These are phyloP conservation scores for Penicillium flavigenum DNA, from an alignment of 495 filamentous ascomycete genomes.

Conservation along the genomic window DNA sequence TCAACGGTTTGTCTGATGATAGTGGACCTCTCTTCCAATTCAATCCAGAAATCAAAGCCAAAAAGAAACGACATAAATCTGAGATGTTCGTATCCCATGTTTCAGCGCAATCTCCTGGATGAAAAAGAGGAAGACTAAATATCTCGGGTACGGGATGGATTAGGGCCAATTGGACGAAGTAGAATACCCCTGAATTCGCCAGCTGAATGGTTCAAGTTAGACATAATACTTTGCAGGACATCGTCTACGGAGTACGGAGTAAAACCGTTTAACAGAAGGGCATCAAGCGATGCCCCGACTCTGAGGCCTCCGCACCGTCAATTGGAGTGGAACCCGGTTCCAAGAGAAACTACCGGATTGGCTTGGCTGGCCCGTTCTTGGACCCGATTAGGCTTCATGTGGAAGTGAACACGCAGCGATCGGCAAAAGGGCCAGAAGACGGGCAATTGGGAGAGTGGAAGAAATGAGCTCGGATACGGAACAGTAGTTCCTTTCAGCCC, in stretches of 20 bases:
- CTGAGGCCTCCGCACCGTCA: background rate
- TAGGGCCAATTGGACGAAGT: background rate
- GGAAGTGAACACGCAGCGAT: conserved; percentile 13
- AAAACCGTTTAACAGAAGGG: background rate
- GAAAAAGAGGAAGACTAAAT: background rate
- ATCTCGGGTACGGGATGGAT: background rate
- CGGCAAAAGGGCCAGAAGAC: conserved; percentile 1
- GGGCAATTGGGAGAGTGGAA: background rate
- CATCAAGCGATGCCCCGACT: background rate
- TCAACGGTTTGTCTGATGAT: background rate
- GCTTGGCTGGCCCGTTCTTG: conserved; percentile 17
- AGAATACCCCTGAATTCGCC: background rate
- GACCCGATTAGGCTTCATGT: conserved; percentile 8
- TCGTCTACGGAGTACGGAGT: background rate
- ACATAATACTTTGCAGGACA: too few species aligned
- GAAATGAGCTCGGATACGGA: background rate
- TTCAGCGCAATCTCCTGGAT: background rate
- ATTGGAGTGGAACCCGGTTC: conserved; percentile 4
- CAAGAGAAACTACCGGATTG: conserved; percentile 12
- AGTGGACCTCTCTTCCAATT: background rate
- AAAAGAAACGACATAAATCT: background rate
- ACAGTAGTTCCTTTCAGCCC: background rate
- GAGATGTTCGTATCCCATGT: background rate
- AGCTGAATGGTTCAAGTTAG: background rate
- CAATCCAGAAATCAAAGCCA: background rate